Base-by-base conservation (phyloP, 1,284 basidiomycete species). In the Sanghuangporus baumii region DNA sequence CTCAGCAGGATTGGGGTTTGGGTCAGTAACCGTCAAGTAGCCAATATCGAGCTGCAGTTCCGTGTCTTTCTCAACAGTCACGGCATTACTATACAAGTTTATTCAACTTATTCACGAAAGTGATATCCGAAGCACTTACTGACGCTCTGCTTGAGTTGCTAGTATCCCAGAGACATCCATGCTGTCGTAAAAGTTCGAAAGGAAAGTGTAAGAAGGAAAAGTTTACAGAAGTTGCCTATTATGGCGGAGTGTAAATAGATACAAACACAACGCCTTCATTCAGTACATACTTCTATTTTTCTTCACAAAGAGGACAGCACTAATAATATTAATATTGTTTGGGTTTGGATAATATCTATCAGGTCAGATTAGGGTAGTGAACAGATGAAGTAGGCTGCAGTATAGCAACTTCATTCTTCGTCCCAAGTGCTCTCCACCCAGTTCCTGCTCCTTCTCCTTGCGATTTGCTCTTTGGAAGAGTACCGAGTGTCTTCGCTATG, bases 131-230 rank as follows among this genome's bases (percentile, higher is more conserved):
- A 11, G 14, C 1, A 64, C 69, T 59, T 70, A 89, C 90, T 80
- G 80, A 79, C 87, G 89, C 60, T 82, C 81, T 26, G 83, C 79
- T 71, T 91, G 84, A 6, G 81, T 82, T 34, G 86, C 84, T 36
- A 93, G 81, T 50, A 93, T 83, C 66, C 80, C 81, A 12, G 91
- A 90, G 55, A 93, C 89, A 74, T 94, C 91, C 90, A 94, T 92
- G 6, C 26, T n/a, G 31, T 11, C 18, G 2, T 12, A 48, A 48
- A 48, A 23, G 47, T 16, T 41, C 2, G 16, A 54, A 55, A 8
- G 11, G 26, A 31, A n/a, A 60, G 18, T 11, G 20, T 16, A 16
- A 41, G n/a, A 37, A 23, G 12, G 23, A 57, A 57, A 57, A 40
- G 34, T 38, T 57, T 37, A 31, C 26, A 16, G 56, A 47, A 14